phyloP scores from a whole-genome alignment of 352 stramenopile genomes.

The Bremia lactucae region DNA sequence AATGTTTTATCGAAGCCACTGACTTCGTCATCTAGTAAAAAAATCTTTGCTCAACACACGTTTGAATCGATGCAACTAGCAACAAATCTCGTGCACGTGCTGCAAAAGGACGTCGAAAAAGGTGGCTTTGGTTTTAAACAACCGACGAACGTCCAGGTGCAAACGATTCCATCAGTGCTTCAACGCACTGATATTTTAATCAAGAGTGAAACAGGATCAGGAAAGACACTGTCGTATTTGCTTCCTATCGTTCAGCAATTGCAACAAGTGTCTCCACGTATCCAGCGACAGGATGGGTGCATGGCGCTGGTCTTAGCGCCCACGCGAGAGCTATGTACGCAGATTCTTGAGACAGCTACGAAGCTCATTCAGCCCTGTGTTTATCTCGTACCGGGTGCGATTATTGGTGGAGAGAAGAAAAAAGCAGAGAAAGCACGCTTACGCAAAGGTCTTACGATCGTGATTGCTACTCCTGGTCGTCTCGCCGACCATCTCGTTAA shows the following conservation, averaged over 20 bases:
- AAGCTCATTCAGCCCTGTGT: slow-evolving; percentile 92
- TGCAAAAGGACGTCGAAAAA: slow-evolving; percentile 38
- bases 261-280: slow-evolving; percentile 49
- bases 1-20: slow-evolving; percentile 64
- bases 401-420: slow-evolving; percentile 92
- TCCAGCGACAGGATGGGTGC: slow-evolving; percentile 78
- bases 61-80: slow-evolving; percentile 69
- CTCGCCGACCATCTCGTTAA: slow-evolving; percentile 95
- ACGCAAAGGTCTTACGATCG: slow-evolving; percentile 90
- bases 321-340: slow-evolving; percentile 90
- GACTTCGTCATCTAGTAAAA: slow-evolving; percentile 60
- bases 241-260: slow-evolving; percentile 91
- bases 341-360: slow-evolving; percentile 92
- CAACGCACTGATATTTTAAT: slow-evolving; percentile 85
- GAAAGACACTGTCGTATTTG: slow-evolving; percentile 95
- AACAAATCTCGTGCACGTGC: slow-evolving; percentile 50
- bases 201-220: slow-evolving; percentile 93
- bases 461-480: slow-evolving; percentile 95
- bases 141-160: slow-evolving; percentile 73
- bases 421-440: slow-evolving; percentile 80
- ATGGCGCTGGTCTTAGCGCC: slow-evolving; percentile 89
- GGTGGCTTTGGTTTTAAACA: slow-evolving; percentile 68
- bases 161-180: slow-evolving; percentile 65
- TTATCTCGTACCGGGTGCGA: slow-evolving; percentile 69
- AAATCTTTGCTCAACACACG: slow-evolving; percentile 70